A percentile compares a stretch with the other conserved stretches of the same genome.
These are phyloP conservation scores for Ascochyta rabiei DNA, from an alignment of 2,329 filamentous ascomycete species.

Conservation along the genomic window DNA sequence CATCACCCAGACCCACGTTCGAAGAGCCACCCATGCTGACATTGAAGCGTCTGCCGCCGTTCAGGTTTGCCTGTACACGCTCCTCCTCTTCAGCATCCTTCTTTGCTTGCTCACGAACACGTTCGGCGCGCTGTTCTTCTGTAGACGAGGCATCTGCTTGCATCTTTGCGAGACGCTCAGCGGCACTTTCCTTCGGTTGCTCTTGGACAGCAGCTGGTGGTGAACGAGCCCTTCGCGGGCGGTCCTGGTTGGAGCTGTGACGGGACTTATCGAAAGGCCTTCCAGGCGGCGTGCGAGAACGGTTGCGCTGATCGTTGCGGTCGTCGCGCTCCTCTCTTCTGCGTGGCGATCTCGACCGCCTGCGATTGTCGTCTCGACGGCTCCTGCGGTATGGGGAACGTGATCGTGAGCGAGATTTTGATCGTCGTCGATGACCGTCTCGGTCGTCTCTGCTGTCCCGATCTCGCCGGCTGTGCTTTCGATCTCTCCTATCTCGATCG, in stretches of 20 bases:
- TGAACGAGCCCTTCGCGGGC: constrained; percentile 9
- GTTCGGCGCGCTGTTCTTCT: constrained; percentile 42
- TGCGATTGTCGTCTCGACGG: constrained; percentile 22
- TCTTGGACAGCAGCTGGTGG: constrained; percentile 12
- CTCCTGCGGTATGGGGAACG: constrained; percentile 32
- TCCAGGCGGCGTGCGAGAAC: constrained; percentile 27
- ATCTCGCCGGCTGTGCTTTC: constrained; percentile 33
- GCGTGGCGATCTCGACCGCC: constrained; percentile 23
- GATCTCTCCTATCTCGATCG: constrained; percentile 38
- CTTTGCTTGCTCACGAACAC: constrained; percentile 38
- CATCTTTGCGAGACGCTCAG: constrained; percentile 43
- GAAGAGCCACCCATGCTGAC: constrained; percentile 21
- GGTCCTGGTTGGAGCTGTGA: constrained; percentile 15
- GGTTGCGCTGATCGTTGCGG: constrained; percentile 27
- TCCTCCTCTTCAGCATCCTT: constrained; percentile 43
- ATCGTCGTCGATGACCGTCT: constrained; percentile 28
- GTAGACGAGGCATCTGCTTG: constrained; percentile 42
- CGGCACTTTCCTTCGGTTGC: constrained; percentile 24
- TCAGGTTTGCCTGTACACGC: constrained; percentile 21
- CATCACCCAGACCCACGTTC: constrained; percentile 29
- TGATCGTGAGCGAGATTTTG: constrained; percentile 29
- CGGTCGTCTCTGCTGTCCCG: constrained; percentile 24
- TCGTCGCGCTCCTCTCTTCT: constrained; percentile 24
- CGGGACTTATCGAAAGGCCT: constrained; percentile 19
- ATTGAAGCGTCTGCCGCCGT: constrained; percentile 26